Evolutionary conservation across 2,329 filamentous ascomycete genomes (phyloP), one percentile per base, ranked within the genome.

Genomic region (Phaeosphaeria sp.): DNA sequence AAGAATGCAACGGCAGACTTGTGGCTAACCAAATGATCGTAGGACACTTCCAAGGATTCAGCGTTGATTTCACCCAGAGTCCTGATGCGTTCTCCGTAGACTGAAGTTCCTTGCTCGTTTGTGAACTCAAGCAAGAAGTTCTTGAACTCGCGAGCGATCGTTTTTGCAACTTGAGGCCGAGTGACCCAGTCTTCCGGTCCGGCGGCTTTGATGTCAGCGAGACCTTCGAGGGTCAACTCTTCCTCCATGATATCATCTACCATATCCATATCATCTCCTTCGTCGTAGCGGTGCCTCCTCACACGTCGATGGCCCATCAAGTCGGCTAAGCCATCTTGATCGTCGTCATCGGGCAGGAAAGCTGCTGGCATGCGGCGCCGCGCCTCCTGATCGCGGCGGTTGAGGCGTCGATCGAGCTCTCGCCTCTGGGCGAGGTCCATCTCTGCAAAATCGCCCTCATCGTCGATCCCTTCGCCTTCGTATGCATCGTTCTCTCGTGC

Each of bases 11-110:
- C 82, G 53, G 95, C 95, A 23, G 95, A 95, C 79, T 97, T 98
- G 59, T 91, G 91, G 44, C 91, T 89, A 7, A 92, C 90, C 18
- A 99, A 83, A 77, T 99, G 93, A 64, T 94, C 91, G 76, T 97
- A 99, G 1, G 93, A 97, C 46, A 99, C 93, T 76, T 99, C 95
- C 3, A 99, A 86, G 41, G 94, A 93, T 79, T 98, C 96, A 48
- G 93, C 92, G 77, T 99, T 99, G 75, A 97, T 85, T 79, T 98
- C 94, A 82, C 95, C 96, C n/a, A 99, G 87, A 0, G 92, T 97
- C 66, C 92, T 88, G 65, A 99, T 96, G 55, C 93, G 90, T 67
- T 92, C 93, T 53, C 95, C 95, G 76, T 99, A 99, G 50, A 99
- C 93, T 0, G 95, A 99, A 4, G 88, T 89, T 54, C 93, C 93